A percentile compares a stretch with the other conserved stretches of the same genome.
Conservation (phyloP, 2,329 filamentous ascomycete genomes). For the Colletotrichum sp. region DNA sequence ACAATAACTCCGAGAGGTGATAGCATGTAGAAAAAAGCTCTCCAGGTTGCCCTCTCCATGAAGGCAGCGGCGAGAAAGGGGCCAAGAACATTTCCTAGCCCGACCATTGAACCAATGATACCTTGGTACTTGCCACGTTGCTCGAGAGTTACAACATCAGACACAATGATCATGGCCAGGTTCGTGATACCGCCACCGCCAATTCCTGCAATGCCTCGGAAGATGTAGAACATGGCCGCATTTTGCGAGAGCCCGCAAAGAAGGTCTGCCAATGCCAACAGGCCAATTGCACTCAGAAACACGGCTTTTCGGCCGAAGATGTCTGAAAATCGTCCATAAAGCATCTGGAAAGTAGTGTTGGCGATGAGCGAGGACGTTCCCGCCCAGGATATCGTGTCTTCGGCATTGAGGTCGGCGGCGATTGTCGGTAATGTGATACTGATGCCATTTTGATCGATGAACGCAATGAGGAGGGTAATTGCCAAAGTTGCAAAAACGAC, state of each 20-base stretch:
- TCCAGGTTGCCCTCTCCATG: slow-evolving; percentile 42
- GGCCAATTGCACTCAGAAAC: slow-evolving; percentile 55
- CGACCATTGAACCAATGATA: slow-evolving; percentile 44
- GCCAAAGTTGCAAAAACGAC: slow-evolving; percentile 58
- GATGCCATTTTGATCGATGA: slow-evolving; percentile 64
- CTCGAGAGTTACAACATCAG: slow-evolving; percentile 63
- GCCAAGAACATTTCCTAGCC: slow-evolving; percentile 45
- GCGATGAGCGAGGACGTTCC: slow-evolving; percentile 59
- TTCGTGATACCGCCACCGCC: slow-evolving; percentile 66
- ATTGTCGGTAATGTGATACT: slow-evolving; percentile 56
- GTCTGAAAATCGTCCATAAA: slow-evolving; percentile 68
- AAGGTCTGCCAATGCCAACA: slow-evolving; percentile 62
- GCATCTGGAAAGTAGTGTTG: slow-evolving; percentile 67
- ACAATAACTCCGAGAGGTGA: slow-evolving; percentile 53
- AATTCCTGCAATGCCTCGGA: slow-evolving; percentile 65
- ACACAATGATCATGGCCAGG: slow-evolving; percentile 66
- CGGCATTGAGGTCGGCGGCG: slow-evolving; percentile 48
- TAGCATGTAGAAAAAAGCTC: slow-evolving; percentile 51
- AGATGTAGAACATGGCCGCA: slow-evolving; percentile 64
- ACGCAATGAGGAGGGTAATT: slow-evolving; percentile 57
- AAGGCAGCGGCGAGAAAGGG: slow-evolving; percentile 49
- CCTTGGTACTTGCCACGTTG: slow-evolving; percentile 62
- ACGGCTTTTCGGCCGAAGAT: slow-evolving; percentile 66
- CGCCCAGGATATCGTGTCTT: slow-evolving; percentile 60
- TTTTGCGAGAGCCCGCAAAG: slow-evolving; percentile 63